Evolutionary conservation across 768 basidiomycete genomes (phyloP).

Genomic region (Naganishia randhawae): DNA sequence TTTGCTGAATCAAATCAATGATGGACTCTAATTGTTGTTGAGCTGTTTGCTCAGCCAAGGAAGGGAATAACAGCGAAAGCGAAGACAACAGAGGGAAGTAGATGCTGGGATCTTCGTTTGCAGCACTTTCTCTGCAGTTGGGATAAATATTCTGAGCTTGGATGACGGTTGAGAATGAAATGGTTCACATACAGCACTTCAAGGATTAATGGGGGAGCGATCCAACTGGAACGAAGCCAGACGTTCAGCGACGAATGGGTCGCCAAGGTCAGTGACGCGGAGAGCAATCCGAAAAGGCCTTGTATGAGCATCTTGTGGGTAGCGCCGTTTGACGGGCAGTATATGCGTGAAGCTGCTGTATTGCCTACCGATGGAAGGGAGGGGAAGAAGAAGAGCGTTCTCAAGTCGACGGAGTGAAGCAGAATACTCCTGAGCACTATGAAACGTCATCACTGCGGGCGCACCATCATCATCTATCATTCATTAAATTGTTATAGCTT

Average conservation of each 20-base stretch:
- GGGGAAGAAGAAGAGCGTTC: too few species aligned
- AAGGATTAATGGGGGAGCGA: conserved; percentile 61
- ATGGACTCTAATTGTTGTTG: conserved; percentile 14
- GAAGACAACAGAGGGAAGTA: conserved; percentile 75
- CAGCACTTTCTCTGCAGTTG: conserved; percentile 69
- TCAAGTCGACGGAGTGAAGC: too few species aligned
- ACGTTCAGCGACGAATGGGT: conserved; percentile 59
- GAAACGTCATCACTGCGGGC: too few species aligned
- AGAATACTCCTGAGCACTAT: too few species aligned
- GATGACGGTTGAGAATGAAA: background rate
- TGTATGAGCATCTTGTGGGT: background rate
- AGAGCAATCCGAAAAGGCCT: conserved; percentile 10
- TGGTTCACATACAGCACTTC: conserved; percentile 60
- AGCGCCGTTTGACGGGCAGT: too few species aligned
- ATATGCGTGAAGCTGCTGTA: too few species aligned
- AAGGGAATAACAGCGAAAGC: conserved; percentile 57
- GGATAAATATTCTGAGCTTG: conserved; percentile 10
- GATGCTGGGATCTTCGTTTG: conserved; percentile 65
- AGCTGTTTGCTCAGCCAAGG: conserved; percentile 54
- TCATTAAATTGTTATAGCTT: too few species aligned
- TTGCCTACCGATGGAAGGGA: too few species aligned
- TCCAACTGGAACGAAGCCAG: conserved; percentile 64
- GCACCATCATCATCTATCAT: too few species aligned
- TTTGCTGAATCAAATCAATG: conserved; percentile 34
- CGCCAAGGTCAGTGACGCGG: conserved; percentile 19